Evolutionary conservation across 768 basidiomycete genomes (phyloP), one percentile per base, ranked within the genome.

Genomic region (Tremella fuciformis): DNA sequence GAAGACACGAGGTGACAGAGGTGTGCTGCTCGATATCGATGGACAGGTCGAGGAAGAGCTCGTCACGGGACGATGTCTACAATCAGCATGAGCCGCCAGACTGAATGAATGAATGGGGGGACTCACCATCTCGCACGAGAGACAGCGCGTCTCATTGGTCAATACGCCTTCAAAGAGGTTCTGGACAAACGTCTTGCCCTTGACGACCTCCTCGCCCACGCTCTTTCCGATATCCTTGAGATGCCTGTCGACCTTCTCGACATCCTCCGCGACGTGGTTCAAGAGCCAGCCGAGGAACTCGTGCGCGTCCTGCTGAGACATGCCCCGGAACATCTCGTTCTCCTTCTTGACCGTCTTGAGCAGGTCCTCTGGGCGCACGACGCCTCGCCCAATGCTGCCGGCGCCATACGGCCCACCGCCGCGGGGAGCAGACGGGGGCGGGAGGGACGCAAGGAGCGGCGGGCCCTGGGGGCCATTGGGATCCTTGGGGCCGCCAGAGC

Each of bases 11-110:
- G 1, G 93, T 94, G 53, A 99, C 86, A 63, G 91, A 94, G 2
- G 92, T 89, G 77, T 98, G 96, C 76, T 96, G 91, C 75, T 97
- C 94, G 66, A 99, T 98, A 76, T 99, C 96, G 78, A 99, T 91
- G 3, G 93, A 97, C n/a, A 99, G 82, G 79, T 99, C 96, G 55
- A 99, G 83, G 79, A 99, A 99, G 9, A 87, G 85, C 77, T 99
- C 96, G 71, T 98, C 94, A 18, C 96, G 86, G 9, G 91, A 88
- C 7, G 91, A 91, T 3, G 89, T 85, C 88, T 91, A 62, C 19
- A 39, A 55, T 57, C 55, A 58, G n/a, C 40, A 46, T 42, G 39
- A 49, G 48, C 1, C n/a, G 15, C 37, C 48, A 21, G 41, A 55
- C 49, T 53, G 1, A 44, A 26, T 8, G 19, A 34, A 21, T 2